Base-by-base conservation (phyloP, 352 stramenopile species). In the Elongisporangium anandrum region DNA sequence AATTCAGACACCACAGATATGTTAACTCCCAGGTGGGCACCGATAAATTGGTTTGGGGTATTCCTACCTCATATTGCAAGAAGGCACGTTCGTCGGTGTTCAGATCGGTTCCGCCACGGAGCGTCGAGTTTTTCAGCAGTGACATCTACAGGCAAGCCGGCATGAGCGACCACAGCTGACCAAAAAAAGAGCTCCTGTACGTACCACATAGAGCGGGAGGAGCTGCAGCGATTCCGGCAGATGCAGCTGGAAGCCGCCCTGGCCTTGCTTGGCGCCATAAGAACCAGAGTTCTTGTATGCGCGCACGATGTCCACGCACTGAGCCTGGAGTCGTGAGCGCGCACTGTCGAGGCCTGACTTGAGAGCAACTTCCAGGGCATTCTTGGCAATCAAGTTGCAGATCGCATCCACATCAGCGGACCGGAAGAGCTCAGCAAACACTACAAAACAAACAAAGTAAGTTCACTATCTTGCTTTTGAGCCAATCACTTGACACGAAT, bases 71-170 rank as follows among this genome's bases (percentile, higher is more conserved):
- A 69, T 97, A 94, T 64, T 98, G 93, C 34, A 96, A 68, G 72
- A 96, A 96, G 15, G 92, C 75, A 54, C 98, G 88, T 65, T 99
- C 95, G 74, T 99, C 98, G 15, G 96, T 83, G 59, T 95, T 95
- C 45, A 99, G 75, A 67, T 99, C 97, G 38, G 86, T 97, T 20
- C 97, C 97, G 58, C 98, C 98, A 61, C 98, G 87, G 63, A 99
- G 96, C 3, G 94, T 92, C 21, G 96, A 85, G 79, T 97, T 99
- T 82, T 99, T 99, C 72, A 99, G 89, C 54, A 99, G 72, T 34
- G 96, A 96, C 87, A 99, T 97, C 73, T 97, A 56, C 12, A 59
- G 34, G 20, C 24, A 54, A 60, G 9, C n/a, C 45, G 13, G 34
- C 47, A 57, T 22, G n/a, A 23, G 54, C 7, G 58, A 10, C 56